Evolutionary conservation across 108 stramenopile species (phyloP).

Genomic region (Stephanodiscus minutulus): DNA sequence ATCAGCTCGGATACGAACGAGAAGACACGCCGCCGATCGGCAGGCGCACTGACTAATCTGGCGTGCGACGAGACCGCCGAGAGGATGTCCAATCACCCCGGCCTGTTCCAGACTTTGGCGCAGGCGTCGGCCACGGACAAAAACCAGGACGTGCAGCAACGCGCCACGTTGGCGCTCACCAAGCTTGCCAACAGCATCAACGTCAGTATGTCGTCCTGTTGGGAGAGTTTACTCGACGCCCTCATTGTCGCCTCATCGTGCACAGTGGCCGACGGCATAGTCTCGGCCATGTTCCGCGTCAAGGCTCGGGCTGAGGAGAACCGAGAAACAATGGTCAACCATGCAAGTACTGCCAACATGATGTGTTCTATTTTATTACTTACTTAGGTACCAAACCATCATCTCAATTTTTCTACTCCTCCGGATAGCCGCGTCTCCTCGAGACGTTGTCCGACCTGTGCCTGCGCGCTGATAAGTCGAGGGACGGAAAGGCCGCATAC

Average conservation of each 20-base stretch:
- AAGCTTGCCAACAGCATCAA: constrained; percentile 76
- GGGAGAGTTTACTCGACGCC: constrained; percentile 65
- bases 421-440: constrained; percentile 70
- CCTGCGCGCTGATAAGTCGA: constrained; percentile 26
- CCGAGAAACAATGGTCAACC: constrained; percentile 66
- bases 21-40: constrained; percentile 75
- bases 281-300: constrained; percentile 80
- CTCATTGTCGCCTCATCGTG: constrained; percentile 78
- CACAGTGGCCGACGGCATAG: constrained; percentile 52
- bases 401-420: too few species aligned
- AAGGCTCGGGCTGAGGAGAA: constrained; percentile 83
- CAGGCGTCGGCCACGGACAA: constrained; percentile 66
- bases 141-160: constrained; percentile 72
- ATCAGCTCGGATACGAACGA: constrained; percentile 57
- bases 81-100: constrained; percentile 74
- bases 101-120: constrained; percentile 68
- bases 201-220: constrained; percentile 64
- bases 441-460: constrained; percentile 66
- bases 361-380: too few species aligned
- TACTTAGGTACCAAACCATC: too few species aligned
- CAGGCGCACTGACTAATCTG: constrained; percentile 83
- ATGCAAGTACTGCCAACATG: too few species aligned
- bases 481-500: constrained; percentile 19
- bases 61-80: constrained; percentile 82
- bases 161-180: constrained; percentile 79